Evolutionary conservation across 345 rosid species (phyloP).

Genomic region (Acer campestre): DNA sequence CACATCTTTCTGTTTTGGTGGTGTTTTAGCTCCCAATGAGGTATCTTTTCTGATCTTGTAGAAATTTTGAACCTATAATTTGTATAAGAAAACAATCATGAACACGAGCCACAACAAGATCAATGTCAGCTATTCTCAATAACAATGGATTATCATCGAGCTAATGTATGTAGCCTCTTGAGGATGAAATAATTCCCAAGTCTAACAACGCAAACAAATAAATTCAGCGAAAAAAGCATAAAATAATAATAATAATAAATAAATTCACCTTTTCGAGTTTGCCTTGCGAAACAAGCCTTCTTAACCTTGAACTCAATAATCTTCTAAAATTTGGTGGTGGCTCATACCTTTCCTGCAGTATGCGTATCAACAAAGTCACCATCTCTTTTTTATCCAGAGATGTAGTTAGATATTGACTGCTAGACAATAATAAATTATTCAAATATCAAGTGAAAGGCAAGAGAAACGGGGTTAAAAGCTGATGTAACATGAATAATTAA

Average conservation of each 20-base stretch:
- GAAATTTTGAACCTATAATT: conserved; percentile 61
- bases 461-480: too few species aligned
- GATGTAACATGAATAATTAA: background rate
- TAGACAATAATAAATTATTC: background rate
- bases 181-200: too few species aligned
- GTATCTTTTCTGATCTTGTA: conserved; percentile 50
- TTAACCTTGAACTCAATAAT: conserved; percentile 62
- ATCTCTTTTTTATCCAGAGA: background rate
- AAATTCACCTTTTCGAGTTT: conserved; percentile 65
- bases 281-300: conserved; percentile 71
- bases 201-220: too few species aligned
- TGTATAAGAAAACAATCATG: background rate
- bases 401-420: background rate
- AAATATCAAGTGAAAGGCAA: background rate
- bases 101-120: background rate
- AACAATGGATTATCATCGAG: background rate
- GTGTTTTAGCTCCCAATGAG: conserved; percentile 36
- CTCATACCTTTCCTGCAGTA: conserved; percentile 61
- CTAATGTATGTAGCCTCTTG: background rate
- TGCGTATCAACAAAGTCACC: background rate
- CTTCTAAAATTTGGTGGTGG: conserved; percentile 66
- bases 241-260: background rate
- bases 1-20: conserved; percentile 46
- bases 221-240: background rate
- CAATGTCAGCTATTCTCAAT: too few species aligned